Percentiles rank a stretch among this genome's conserved stretches.
phyloP scores from a whole-genome alignment of 352 stramenopile species.

The Pythium utonaiense region DNA sequence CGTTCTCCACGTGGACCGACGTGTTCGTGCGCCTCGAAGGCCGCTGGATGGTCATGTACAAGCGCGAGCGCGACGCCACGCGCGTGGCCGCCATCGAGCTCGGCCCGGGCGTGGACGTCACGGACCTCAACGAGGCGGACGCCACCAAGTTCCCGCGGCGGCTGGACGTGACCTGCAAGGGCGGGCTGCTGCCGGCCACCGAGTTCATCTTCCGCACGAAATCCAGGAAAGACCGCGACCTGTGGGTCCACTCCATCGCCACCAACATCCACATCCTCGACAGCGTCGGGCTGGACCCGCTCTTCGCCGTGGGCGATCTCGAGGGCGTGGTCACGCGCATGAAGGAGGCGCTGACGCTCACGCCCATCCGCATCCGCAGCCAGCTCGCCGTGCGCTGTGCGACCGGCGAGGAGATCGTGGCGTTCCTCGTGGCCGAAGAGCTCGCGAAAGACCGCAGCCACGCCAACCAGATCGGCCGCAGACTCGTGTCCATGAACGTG shows the following conservation, averaged over 20 bases:
- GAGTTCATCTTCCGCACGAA: conserved; percentile 78
- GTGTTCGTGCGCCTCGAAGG: conserved; percentile 63
- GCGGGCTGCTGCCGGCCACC: conserved; percentile 59
- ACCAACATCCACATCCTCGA: conserved; percentile 63
- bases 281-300: conserved; percentile 38
- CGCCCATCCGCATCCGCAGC: conserved; percentile 64
- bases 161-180: conserved; percentile 70
- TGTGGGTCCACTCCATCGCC: conserved; percentile 64
- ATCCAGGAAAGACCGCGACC: conserved; percentile 71
- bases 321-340: conserved; percentile 52
- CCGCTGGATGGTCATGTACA: conserved; percentile 70
- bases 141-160: conserved; percentile 70
- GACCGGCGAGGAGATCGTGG: conserved; percentile 64
- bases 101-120: conserved; percentile 60
- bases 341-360: conserved; percentile 46
- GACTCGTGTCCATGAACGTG: conserved; percentile 78
- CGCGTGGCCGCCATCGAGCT: conserved; percentile 69
- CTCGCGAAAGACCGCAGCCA: conserved; percentile 50
- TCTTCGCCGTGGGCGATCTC: conserved; percentile 53
- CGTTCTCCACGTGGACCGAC: conserved; percentile 64
- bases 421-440: conserved; percentile 55
- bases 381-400: conserved; percentile 60
- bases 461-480: conserved; percentile 47
- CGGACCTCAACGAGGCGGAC: conserved; percentile 54
- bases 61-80: conserved; percentile 50